A percentile compares a stretch with the other conserved stretches of the same genome.
Conservation (phyloP, 1,284 basidiomycete species). For the Melanopsichium pennsylvanicum region DNA sequence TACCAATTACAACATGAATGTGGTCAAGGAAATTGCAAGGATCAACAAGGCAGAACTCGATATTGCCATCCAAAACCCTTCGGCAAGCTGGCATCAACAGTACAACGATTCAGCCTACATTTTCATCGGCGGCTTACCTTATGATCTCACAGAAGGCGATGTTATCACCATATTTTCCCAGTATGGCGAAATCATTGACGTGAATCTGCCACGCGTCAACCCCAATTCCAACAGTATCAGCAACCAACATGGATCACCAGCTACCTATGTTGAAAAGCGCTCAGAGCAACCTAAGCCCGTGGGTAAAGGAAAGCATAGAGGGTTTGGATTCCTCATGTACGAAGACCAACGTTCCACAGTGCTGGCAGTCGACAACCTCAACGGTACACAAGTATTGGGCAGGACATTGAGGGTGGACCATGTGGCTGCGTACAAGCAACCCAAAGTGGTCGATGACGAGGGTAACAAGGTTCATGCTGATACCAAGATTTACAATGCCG, state of each 20-base stretch:
- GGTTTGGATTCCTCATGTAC: slow-evolving; percentile 98
- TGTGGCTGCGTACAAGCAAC: slow-evolving; percentile 85
- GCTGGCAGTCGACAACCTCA: slow-evolving; percentile 97
- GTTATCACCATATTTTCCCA: slow-evolving; percentile 98
- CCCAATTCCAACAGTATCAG: background rate
- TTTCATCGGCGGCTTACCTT: slow-evolving; percentile 74
- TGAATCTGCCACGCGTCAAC: slow-evolving; percentile 77
- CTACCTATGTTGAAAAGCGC: background rate
- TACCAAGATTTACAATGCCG: slow-evolving; percentile 58
- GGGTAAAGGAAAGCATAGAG: slow-evolving; percentile 68
- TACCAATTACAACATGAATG: slow-evolving; percentile 22
- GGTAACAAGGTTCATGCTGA: slow-evolving; percentile 89
- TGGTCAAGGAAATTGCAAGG: slow-evolving; percentile 85
- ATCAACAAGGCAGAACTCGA: slow-evolving; percentile 94
- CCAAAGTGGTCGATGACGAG: slow-evolving; percentile 78
- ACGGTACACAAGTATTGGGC: slow-evolving; percentile 87
- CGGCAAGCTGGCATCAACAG: slow-evolving; percentile 93
- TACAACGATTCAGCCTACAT: slow-evolving; percentile 97
- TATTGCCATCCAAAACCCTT: slow-evolving; percentile 74
- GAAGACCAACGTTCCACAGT: slow-evolving; percentile 96
- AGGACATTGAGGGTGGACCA: slow-evolving; percentile 88
- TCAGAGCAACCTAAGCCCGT: background rate
- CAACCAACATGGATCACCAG: background rate
- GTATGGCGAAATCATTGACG: slow-evolving; percentile 93
- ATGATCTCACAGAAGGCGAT: slow-evolving; percentile 87